Evolutionary conservation across 441 rosid genomes (phyloP), one percentile per base, ranked within the genome.

Genomic region (Syzygium syzygioides): DNA sequence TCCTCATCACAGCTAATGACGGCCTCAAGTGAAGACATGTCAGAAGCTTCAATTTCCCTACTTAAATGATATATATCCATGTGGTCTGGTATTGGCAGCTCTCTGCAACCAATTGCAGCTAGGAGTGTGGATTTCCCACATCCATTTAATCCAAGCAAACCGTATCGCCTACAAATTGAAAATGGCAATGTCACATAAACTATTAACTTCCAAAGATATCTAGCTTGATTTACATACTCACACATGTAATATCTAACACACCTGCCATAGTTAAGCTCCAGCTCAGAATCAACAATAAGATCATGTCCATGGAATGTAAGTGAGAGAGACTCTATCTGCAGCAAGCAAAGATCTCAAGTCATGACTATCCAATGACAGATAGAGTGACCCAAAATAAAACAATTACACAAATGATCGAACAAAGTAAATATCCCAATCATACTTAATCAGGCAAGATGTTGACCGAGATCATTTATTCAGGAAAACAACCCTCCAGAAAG

Each of bases 241-340:
- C 17, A 76, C 52, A 6, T 23, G 45, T 18, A 55, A 10, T 55
- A 26, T 34, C 68, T 26, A 68, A 80, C 91, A 57, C 89, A 95
- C 96, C 98, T 95, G 87, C 99, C 99, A 92, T 98, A 98, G 89
- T 98, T 98, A 89, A 98, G 99, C 95, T 97, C 99, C 92, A 98
- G 92, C 89, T 92, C 91, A 32, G 99, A 93, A 92, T 98, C 99
- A 64, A 98, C 97, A 71, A 98, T 95, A 86, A 98, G 97, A 87
- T 98, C 99, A 80, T 98, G 95, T 50, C 99, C 99, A 80, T 98
- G 99, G 89, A 98, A 98, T 79, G 99, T 98, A 28, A 98, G 97
- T 76, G 99, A 97, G 76, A 98, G 87, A 34, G 99, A 97, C 90
- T 96, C 99, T 57, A 98, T 96, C 99, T 98, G 99, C 93, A 94